Evolutionary conservation across 768 basidiomycete species (phyloP).

Genomic region (Tubosaeta sp.): DNA sequence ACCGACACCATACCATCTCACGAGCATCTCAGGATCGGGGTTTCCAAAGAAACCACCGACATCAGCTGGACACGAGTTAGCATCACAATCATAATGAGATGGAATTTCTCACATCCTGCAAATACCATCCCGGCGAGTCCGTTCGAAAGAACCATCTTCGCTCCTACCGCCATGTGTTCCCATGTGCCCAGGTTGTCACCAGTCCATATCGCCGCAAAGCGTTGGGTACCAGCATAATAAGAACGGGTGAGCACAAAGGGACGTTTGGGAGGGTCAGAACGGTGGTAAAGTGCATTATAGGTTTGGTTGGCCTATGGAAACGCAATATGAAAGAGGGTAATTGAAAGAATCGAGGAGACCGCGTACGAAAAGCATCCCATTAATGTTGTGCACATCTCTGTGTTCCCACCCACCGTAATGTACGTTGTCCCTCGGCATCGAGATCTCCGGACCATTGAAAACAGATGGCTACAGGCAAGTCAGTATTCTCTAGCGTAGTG

Average conservation of each 20-base stretch:
- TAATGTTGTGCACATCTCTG: slow-evolving; percentile 94
- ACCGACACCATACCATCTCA: slow-evolving; percentile 96
- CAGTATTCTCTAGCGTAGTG: background rate
- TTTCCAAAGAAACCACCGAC: slow-evolving; percentile 99
- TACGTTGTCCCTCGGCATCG: slow-evolving; percentile 68
- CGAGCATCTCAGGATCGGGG: slow-evolving; percentile 89
- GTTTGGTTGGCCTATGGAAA: slow-evolving; percentile 72
- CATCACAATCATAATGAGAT: background rate
- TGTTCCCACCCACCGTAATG: slow-evolving; percentile 98
- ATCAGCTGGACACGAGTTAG: slow-evolving; percentile 62
- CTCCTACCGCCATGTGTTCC: slow-evolving; percentile 93
- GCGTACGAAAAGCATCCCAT: slow-evolving; percentile 88
- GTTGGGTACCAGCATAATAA: slow-evolving; percentile 94
- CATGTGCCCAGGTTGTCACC: slow-evolving; percentile 97
- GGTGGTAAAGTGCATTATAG: slow-evolving; percentile 68
- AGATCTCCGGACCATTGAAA: slow-evolving; percentile 99
- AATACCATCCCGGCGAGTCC: slow-evolving; percentile 90
- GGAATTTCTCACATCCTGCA: slow-evolving; percentile 66
- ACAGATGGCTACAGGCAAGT: slow-evolving; percentile 70
- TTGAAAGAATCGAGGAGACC: background rate
- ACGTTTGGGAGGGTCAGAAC: slow-evolving; percentile 71
- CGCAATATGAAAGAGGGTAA: background rate
- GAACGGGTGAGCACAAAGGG: slow-evolving; percentile 95
- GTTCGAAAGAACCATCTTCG: slow-evolving; percentile 90
- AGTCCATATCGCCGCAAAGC: slow-evolving; percentile 98